Base-by-base conservation (phyloP, 495 filamentous ascomycete genomes). In the Trichoderma reesei region DNA sequence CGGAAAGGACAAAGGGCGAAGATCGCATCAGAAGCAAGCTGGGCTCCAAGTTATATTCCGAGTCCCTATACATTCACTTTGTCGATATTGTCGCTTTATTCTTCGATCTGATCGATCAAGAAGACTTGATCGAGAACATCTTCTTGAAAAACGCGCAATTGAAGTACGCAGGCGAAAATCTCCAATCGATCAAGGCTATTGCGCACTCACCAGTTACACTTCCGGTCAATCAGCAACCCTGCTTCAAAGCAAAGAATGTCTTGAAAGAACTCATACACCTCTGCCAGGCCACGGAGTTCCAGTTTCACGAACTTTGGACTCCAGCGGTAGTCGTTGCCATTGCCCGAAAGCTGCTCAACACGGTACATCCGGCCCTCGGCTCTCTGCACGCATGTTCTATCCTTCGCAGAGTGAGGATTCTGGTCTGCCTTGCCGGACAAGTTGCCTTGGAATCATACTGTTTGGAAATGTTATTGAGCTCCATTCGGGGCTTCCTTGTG, bases 401-500 rank as follows among this genome's bases (percentile, higher is more conserved):
- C 3, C 83, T 99, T 46, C 86, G 92, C 39, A 96, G 92, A 67
- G 82, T 98, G 41, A 81, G 91, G 61, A 84, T 96, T 33, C 73
- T 98, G 14, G 80, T 97, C 26, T 90, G 85, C 60, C 73, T 98
- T 65, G 87, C 91, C 51, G 91, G 90, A 8, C 69, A 80, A 18
- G 78, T 84, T 18, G 90, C 89, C 34, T 76, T 88, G 46, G 74
- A 84, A 60, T 88, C 87, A 1, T 98, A 97, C 73, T 89, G 90
- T 6, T 74, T 98, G n/a, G 90, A 98, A 70, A 95, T 96, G 91
- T 77, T 92, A 1, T 78, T 98, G 33, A 88, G 91, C 68, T 85
- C 90, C 4, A 80, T 98, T 46, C 80, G 87, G 18, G 86, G 88
- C 2, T 96, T 90, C 66, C 79, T 97, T 20, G 83, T 85, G 1